Percentiles rank a stretch among this genome's conserved stretches.
Evolutionary conservation across 2,329 filamentous ascomycete genomes (phyloP).

Genomic region (Ophiocordyceps camponoti-floridani): DNA sequence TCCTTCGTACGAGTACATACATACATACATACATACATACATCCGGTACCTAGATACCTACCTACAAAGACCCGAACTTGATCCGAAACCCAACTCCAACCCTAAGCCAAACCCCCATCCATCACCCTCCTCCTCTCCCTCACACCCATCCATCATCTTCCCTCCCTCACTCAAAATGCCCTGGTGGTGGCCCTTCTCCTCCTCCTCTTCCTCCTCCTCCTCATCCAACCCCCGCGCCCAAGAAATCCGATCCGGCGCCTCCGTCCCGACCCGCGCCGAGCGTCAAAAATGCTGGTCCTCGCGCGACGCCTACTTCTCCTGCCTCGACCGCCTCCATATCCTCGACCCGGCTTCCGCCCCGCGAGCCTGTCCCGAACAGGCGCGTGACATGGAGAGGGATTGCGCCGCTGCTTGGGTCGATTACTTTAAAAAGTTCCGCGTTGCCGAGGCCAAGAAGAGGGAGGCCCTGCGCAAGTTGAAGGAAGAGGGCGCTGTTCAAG

Average conservation of each 20-base stretch:
- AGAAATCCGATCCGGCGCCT: constrained; percentile 35
- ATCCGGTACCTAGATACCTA: too few species aligned
- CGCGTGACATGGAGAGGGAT: constrained; percentile 54
- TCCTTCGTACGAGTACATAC: too few species aligned
- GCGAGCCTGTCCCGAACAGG: constrained; percentile 21
- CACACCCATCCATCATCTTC: background rate
- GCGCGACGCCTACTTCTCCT: constrained; percentile 74
- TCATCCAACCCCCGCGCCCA: constrained; percentile 27
- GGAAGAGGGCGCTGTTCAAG: constrained; percentile 50
- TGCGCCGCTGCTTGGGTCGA: constrained; percentile 90
- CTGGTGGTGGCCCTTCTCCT: constrained; percentile 23
- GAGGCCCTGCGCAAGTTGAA: constrained; percentile 59
- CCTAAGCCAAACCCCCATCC: background rate
- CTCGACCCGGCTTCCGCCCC: constrained; percentile 32
- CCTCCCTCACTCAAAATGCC: constrained; percentile 20
- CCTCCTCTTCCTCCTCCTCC: constrained; percentile 19
- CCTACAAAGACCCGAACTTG: too few species aligned
- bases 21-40: too few species aligned
- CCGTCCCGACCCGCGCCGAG: constrained; percentile 73
- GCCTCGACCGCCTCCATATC: constrained; percentile 67
- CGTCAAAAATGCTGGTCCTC: constrained; percentile 78
- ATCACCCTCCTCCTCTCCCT: background rate
- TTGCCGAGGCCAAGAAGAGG: constrained; percentile 80
- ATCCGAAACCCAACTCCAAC: background rate
- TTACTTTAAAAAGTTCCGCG: constrained; percentile 94